Evolutionary conservation across 2,329 filamentous ascomycete species (phyloP).

Genomic region (Cordyceps fumosorosea): DNA sequence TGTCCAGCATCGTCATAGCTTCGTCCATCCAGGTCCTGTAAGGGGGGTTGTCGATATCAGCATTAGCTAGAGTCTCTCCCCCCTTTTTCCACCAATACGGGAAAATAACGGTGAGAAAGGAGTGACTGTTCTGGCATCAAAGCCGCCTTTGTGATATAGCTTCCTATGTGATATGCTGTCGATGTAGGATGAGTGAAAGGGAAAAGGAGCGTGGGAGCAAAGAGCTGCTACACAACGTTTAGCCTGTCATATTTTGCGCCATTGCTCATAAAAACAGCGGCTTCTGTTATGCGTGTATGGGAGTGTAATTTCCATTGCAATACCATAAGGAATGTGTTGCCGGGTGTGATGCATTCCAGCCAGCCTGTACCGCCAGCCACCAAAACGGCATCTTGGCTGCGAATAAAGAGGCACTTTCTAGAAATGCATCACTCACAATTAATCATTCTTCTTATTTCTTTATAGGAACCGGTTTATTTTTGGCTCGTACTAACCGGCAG

Average conservation of each 20-base stretch:
- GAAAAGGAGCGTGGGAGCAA: not conserved
- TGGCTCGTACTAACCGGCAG: not conserved
- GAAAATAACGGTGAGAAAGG: not conserved
- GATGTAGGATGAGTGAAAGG: not conserved
- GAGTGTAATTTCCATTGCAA: conserved; percentile 23
- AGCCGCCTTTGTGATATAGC: not conserved
- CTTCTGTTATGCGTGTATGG: not conserved
- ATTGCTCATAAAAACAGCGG: conserved; percentile 6
- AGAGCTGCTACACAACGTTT: too few relatives aligned
- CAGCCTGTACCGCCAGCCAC: conserved; percentile 11
- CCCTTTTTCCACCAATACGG: not conserved
- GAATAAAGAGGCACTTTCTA: not conserved
- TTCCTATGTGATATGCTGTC: not conserved
- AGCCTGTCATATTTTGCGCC: not conserved
- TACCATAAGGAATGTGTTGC: conserved; percentile 35
- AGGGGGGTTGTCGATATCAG: not conserved
- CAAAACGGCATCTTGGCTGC: not conserved
- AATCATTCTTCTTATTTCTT: not conserved
- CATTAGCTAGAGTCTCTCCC: not conserved
- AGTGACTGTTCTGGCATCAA: not conserved
- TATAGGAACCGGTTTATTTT: not conserved
- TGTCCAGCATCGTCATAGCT: not conserved
- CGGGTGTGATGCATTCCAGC: conserved; percentile 30
- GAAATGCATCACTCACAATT: not conserved
- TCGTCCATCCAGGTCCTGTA: not conserved